phyloP scores from a whole-genome alignment of 306 rosid species.

The Inga leiocalycina region DNA sequence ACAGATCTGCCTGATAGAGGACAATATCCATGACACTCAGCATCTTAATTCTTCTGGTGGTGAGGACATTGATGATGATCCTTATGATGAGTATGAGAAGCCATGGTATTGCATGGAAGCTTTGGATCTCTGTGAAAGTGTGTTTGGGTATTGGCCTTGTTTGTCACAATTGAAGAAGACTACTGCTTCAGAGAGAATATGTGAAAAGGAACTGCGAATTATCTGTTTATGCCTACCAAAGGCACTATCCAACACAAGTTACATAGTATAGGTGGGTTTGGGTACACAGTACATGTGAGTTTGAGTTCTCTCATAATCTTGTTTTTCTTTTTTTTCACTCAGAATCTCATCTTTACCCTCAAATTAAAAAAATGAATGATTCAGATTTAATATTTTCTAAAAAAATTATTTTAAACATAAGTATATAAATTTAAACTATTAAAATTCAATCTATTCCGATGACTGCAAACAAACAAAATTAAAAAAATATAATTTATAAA shows the following conservation, averaged over 20 bases:
- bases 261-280: background rate
- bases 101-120: constrained; percentile 50
- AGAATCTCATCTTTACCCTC: too few species aligned
- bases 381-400: too few species aligned
- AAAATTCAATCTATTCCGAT: too few species aligned
- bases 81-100: constrained; percentile 41
- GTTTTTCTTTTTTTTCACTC: too few species aligned
- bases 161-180: constrained; percentile 46
- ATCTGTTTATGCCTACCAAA: constrained; percentile 55
- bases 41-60: constrained; percentile 25
- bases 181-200: constrained; percentile 33
- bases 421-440: too few species aligned
- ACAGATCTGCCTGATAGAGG: background rate
- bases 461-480: too few species aligned
- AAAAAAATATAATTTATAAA: too few species aligned
- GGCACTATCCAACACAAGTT: constrained; percentile 44
- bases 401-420: too few species aligned
- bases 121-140: constrained; percentile 74
- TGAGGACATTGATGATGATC: constrained; percentile 26
- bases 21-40: too few species aligned
- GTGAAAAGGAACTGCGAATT: constrained; percentile 73
- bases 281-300: too few species aligned
- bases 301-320: too few species aligned
- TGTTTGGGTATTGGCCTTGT: constrained; percentile 92
- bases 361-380: too few species aligned